Conservation (phyloP, 169 alveolate species). For the Neospora caninum region DNA sequence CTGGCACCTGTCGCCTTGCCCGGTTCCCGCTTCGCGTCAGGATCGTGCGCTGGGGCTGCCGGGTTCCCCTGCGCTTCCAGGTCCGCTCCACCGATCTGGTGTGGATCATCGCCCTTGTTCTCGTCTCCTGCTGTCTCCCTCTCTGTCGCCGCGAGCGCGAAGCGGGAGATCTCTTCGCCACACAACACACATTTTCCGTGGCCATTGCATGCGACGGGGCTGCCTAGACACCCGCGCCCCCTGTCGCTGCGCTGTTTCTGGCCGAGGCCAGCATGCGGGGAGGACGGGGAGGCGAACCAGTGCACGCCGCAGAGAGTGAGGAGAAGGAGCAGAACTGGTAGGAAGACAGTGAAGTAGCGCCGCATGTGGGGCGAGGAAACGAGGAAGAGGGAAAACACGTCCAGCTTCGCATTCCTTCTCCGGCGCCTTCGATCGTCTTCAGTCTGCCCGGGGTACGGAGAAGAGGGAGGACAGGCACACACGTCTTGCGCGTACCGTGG, state of each 20-base stretch:
- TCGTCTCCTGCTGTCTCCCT: background rate
- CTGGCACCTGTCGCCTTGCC: too few species aligned
- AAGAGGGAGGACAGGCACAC: background rate
- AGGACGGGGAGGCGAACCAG: conserved; percentile 1
- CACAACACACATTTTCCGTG: conserved; percentile 17
- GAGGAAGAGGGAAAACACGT: conserved; percentile 4
- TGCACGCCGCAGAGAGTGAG: background rate
- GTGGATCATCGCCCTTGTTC: background rate
- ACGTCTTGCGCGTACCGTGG: background rate
- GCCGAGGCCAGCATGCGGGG: background rate
- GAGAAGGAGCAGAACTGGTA: background rate
- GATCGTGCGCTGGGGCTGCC: too few species aligned
- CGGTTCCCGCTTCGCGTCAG: too few species aligned
- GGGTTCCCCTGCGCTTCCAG: too few species aligned
- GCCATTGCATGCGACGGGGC: conserved; percentile 15
- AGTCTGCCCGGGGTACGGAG: background rate
- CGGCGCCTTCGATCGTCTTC: background rate
- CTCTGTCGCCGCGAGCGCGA: background rate
- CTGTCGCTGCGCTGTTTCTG: background rate
- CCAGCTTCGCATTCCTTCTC: background rate
- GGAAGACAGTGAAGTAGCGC: background rate
- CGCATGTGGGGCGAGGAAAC: background rate
- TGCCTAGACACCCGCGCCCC: conserved; percentile 20
- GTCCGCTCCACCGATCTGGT: too few species aligned
- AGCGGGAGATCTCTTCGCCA: background rate